Evolutionary conservation across 2,329 filamentous ascomycete genomes (phyloP).

Genomic region (Fusarium sp.): DNA sequence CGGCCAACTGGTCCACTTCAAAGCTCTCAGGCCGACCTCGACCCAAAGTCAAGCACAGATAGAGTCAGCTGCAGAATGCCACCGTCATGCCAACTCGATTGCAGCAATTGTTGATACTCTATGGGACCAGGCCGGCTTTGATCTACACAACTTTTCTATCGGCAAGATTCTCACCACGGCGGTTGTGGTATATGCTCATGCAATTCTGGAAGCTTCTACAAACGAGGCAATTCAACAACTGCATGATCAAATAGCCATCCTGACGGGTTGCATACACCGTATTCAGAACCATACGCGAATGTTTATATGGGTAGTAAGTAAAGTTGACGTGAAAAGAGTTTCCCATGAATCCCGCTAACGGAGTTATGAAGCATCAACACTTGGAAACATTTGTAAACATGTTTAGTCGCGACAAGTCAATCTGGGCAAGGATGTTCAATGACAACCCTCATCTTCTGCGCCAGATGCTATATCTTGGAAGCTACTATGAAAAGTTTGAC

Average conservation of each 20-base stretch:
- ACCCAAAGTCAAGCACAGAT: not conserved
- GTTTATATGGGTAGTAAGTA: not conserved
- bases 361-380: not conserved
- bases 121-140: not conserved
- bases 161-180: constrained; percentile 7
- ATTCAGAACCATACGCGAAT: not conserved
- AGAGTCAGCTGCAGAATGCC: not conserved
- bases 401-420: not conserved
- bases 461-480: not conserved
- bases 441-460: not conserved
- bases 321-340: not conserved
- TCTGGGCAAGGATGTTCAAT: not conserved
- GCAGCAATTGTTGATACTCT: not conserved
- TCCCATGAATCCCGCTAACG: too few species aligned
- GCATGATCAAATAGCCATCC: not conserved
- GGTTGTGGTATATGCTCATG: not conserved
- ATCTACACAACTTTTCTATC: constrained; percentile 8
- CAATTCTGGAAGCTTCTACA: not conserved
- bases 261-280: not conserved
- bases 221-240: not conserved
- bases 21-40: not conserved
- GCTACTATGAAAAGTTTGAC: not conserved
- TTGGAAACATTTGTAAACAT: not conserved
- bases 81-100: not conserved
- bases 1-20: not conserved